phyloP scores from a whole-genome alignment of 164 flowering plant genomes.

The Stephania japonica region DNA sequence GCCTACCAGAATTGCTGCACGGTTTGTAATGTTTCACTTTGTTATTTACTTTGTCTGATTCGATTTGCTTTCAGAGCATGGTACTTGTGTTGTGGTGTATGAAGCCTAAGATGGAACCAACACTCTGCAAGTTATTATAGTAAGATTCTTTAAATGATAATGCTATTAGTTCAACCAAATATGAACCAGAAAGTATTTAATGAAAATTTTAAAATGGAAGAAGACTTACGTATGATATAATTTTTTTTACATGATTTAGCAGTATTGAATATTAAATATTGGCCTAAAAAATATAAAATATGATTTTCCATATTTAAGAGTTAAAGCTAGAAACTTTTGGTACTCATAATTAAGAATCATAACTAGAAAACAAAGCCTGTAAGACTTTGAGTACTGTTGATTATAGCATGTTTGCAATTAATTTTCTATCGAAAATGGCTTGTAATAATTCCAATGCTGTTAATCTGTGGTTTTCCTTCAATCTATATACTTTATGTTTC shows the following conservation, averaged over 20 bases:
- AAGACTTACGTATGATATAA: neutral
- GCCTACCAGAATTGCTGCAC: constrained; percentile 43
- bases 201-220: too few relatives aligned
- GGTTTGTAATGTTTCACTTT: constrained; percentile 32
- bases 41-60: neutral
- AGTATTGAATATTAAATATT: neutral
- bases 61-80: neutral
- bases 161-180: too few relatives aligned
- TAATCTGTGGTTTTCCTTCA: neutral
- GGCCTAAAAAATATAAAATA: too few relatives aligned
- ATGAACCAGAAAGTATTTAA: too few relatives aligned
- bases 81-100: neutral
- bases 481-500: neutral
- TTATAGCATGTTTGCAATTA: too few relatives aligned
- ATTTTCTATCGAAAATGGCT: neutral
- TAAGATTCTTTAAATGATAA: too few relatives aligned
- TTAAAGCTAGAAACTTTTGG: neutral
- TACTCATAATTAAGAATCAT: too few relatives aligned
- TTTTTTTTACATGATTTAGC: neutral
- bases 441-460: neutral
- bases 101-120: too few relatives aligned
- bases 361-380: neutral
- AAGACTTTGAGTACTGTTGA: neutral
- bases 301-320: neutral
- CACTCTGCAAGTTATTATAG: too few relatives aligned